Conservation (phyloP, 352 stramenopile species). For the Pythium phragmitis region DNA sequence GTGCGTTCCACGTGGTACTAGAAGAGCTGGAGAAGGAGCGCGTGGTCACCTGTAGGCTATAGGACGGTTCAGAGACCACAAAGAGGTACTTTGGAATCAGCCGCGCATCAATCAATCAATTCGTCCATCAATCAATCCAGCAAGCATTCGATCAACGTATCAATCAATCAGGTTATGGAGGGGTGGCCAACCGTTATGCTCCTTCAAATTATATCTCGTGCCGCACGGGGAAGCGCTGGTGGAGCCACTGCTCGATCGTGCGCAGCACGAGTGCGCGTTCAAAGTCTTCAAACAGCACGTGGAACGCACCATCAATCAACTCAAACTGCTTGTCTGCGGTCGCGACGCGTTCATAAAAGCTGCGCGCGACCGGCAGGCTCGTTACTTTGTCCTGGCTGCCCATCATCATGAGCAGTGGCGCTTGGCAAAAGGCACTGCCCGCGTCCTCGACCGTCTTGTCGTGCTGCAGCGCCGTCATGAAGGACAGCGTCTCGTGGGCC, state of each 20-base stretch:
- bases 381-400: slow-evolving; percentile 25
- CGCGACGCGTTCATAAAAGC: slow-evolving; percentile 44
- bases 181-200: no score
- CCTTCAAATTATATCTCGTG: no score
- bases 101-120: not conserved
- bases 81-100: not conserved
- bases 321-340: slow-evolving; percentile 61
- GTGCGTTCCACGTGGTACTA: no score
- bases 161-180: not conserved
- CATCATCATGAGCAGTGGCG: slow-evolving; percentile 24
- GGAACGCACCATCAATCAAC: slow-evolving; percentile 49
- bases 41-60: no score
- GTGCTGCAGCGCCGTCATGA: slow-evolving; percentile 16
- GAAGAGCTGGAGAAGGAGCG: no score
- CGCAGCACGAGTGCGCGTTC: slow-evolving; percentile 53
- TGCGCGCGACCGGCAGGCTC: slow-evolving; percentile 35
- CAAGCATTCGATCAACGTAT: not conserved
- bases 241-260: slow-evolving; percentile 45
- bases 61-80: no score
- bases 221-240: slow-evolving; percentile 30
- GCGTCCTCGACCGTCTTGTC: slow-evolving; percentile 21
- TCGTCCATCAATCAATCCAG: not conserved
- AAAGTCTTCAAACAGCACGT: slow-evolving; percentile 62
- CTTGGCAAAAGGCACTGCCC: slow-evolving; percentile 9
- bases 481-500: slow-evolving; percentile 17